These are phyloP conservation scores for Carex scoparia DNA, from an alignment of 176 grass and related monocot genomes.

Conservation along the genomic window DNA sequence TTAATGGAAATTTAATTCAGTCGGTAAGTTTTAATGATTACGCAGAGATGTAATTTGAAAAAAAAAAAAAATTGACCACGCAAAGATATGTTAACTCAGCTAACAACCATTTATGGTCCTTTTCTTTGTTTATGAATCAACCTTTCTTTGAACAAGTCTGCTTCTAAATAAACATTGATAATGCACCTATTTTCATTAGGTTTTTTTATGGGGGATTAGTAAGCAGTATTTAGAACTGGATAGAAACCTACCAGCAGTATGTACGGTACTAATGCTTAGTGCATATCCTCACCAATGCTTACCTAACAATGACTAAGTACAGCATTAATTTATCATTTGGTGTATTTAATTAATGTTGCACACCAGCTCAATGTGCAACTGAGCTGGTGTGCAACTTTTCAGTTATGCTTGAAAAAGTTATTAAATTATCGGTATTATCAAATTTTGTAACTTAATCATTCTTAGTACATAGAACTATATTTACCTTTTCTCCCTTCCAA, in stretches of 20 bases:
- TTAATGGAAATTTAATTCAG: not conserved
- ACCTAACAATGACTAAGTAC: not conserved
- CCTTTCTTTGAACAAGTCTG: not conserved
- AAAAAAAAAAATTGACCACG: not conserved
- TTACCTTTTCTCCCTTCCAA: not conserved
- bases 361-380: not conserved
- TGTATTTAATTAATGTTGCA: not conserved
- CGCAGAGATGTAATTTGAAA: not conserved
- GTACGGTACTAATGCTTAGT: not conserved
- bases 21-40: not conserved
- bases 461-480: not conserved
- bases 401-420: not conserved
- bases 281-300: not conserved
- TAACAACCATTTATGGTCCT: not conserved
- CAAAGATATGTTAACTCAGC: not conserved
- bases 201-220: not conserved
- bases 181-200: not conserved
- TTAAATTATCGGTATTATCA: not conserved
- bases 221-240: not conserved
- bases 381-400: not conserved
- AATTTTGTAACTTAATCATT: constrained; percentile 5
- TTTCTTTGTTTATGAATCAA: not conserved
- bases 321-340: not conserved
- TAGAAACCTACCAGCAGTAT: not conserved
- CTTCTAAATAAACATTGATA: not conserved